phyloP scores from a whole-genome alignment of 306 rosid genomes.

The Acmispon strigosus region DNA sequence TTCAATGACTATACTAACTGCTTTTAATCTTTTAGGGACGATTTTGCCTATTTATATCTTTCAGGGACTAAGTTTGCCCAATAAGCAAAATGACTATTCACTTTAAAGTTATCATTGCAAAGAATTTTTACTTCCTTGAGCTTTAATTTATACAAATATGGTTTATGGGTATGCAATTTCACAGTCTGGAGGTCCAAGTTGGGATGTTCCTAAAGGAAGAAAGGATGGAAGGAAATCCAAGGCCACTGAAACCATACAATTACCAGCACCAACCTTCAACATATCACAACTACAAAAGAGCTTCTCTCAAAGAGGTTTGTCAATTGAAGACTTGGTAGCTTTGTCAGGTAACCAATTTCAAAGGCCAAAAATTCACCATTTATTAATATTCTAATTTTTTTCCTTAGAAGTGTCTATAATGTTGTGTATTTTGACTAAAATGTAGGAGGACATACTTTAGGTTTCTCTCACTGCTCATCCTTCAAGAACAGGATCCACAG shows the following conservation, averaged over 20 bases:
- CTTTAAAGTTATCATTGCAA: background rate
- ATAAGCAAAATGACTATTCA: too few relatives aligned
- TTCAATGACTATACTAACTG: too few relatives aligned
- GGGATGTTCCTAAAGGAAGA: conserved; percentile 88
- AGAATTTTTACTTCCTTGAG: background rate
- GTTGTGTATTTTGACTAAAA: conserved; percentile 1
- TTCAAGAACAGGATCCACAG: conserved; percentile 61
- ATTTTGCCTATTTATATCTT: too few relatives aligned
- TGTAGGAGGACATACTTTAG: conserved; percentile 88
- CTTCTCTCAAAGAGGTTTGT: conserved; percentile 73
- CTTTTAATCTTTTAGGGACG: too few relatives aligned
- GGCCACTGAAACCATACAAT: conserved; percentile 61
- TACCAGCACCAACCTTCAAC: conserved; percentile 80
- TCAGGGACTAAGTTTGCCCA: too few relatives aligned
- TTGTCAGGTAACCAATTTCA: conserved; percentile 65
- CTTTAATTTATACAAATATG: background rate
- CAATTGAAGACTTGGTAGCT: conserved; percentile 57
- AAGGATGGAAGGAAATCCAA: conserved; percentile 76
- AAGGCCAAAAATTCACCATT: background rate
- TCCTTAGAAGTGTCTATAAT: background rate
- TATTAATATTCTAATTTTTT: background rate
- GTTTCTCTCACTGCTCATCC: conserved; percentile 88
- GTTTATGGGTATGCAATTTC: background rate
- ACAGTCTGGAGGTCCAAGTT: conserved; percentile 83
- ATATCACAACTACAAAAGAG: conserved; percentile 65